phyloP scores from a whole-genome alignment of 495 filamentous ascomycete genomes.

The Aspergillus ellipticus region DNA sequence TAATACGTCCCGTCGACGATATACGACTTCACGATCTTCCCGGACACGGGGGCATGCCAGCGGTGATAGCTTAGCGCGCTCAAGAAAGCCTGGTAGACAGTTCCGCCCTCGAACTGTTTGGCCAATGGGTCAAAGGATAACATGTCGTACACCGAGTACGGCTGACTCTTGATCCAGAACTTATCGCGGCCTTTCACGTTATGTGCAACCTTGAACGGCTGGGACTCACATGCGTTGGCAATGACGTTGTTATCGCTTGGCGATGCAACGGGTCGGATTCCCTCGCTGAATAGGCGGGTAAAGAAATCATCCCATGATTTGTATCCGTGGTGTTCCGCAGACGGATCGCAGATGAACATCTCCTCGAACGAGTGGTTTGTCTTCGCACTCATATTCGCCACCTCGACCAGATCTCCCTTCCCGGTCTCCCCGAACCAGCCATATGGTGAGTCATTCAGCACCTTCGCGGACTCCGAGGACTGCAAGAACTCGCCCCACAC shows the following conservation, averaged over 20 bases:
- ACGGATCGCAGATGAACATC: conserved; percentile 19
- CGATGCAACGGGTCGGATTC: conserved; percentile 54
- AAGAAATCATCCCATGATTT: conserved; percentile 78
- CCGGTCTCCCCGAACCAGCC: conserved; percentile 61
- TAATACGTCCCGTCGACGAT: conserved; percentile 65
- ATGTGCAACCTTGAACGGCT: conserved; percentile 28
- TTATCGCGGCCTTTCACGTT: conserved; percentile 35
- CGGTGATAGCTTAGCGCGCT: conserved; percentile 64
- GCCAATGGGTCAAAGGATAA: conserved; percentile 50
- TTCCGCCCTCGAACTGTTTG: conserved; percentile 53
- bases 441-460: conserved; percentile 43
- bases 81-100: conserved; percentile 66
- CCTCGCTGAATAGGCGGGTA: conserved; percentile 53
- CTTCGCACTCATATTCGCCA: conserved; percentile 21
- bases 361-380: conserved; percentile 13
- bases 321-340: conserved; percentile 44
- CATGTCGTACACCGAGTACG: conserved; percentile 47
- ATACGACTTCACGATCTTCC: conserved; percentile 52
- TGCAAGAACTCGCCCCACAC: conserved; percentile 61
- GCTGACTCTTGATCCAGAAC: conserved; percentile 40
- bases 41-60: conserved; percentile 64
- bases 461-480: conserved; percentile 54
- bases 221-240: conserved; percentile 63
- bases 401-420: conserved; percentile 22
- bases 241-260: conserved; percentile 49